phyloP scores from a whole-genome alignment of 2,329 filamentous ascomycete genomes.

The Plenodomus biglobosus region DNA sequence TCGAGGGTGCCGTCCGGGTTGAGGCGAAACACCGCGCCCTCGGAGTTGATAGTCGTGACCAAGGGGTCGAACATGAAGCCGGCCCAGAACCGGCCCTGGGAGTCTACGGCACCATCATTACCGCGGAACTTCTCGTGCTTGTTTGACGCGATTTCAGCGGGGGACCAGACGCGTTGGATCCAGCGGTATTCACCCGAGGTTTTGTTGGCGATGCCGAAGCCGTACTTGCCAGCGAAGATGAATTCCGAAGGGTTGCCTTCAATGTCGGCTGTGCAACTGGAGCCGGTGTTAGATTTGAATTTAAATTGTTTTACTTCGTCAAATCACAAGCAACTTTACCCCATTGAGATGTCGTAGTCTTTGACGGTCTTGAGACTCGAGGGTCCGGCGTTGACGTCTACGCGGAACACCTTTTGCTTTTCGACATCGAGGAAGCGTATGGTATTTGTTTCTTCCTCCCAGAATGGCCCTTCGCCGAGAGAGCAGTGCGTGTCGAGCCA shows the following conservation, averaged over 20 bases:
- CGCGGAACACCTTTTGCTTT: constrained; percentile 70
- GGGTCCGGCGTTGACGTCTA: constrained; percentile 66
- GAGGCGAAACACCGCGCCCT: constrained; percentile 75
- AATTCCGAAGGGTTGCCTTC: constrained; percentile 68
- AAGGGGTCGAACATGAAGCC: constrained; percentile 84
- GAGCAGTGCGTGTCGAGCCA: constrained; percentile 65
- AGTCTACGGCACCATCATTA: constrained; percentile 84
- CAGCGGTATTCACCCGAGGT: constrained; percentile 58
- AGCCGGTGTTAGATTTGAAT: no score
- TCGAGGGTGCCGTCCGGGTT: constrained; percentile 62
- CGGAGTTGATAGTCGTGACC: constrained; percentile 54
- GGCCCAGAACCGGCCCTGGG: constrained; percentile 79
- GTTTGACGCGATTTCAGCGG: constrained; percentile 49
- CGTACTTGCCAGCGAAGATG: constrained; percentile 77
- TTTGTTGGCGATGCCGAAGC: constrained; percentile 75
- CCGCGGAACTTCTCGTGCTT: constrained; percentile 59
- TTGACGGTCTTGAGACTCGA: constrained; percentile 57
- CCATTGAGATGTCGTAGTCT: constrained; percentile 60
- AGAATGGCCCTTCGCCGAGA: constrained; percentile 75
- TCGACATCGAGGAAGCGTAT: constrained; percentile 84
- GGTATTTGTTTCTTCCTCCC: constrained; percentile 64
- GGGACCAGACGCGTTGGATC: constrained; percentile 59
- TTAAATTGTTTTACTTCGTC: no score
- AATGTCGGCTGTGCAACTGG: constrained; percentile 71
- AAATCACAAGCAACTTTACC: constrained; percentile 51